Evolutionary conservation across 2,329 filamentous ascomycete genomes (phyloP).

Genomic region (Trichoderma koningii): DNA sequence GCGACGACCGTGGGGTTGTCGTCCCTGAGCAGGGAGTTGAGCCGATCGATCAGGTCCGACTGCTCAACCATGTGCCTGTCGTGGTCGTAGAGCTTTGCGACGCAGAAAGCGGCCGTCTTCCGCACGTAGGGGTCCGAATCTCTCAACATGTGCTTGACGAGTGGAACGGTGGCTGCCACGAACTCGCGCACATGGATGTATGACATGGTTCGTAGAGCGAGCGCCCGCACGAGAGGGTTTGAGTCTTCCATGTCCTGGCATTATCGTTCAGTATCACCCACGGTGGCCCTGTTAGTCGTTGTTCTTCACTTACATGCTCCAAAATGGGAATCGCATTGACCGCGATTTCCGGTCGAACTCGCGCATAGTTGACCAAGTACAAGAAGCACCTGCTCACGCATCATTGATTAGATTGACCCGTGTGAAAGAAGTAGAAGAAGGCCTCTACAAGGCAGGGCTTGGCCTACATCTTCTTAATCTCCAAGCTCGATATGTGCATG

Average conservation of each 20-base stretch:
- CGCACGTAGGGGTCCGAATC: slow-evolving; percentile 94
- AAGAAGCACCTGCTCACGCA: slow-evolving; percentile 78
- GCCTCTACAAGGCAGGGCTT: background rate
- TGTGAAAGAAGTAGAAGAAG: too few species aligned
- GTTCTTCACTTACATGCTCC: slow-evolving; percentile 61
- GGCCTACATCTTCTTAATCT: slow-evolving; percentile 98
- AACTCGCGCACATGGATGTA: slow-evolving; percentile 97
- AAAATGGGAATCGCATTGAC: slow-evolving; percentile 89
- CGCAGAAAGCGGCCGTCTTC: slow-evolving; percentile 94
- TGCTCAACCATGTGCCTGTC: slow-evolving; percentile 86
- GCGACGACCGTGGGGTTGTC: slow-evolving; percentile 98
- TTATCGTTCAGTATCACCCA: slow-evolving; percentile 27
- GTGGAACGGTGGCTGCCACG: slow-evolving; percentile 83
- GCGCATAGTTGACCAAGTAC: slow-evolving; percentile 94
- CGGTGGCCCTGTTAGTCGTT: background rate
- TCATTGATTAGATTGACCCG: background rate
- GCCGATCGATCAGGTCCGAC: slow-evolving; percentile 86
- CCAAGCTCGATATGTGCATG: slow-evolving; percentile 91
- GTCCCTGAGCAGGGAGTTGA: slow-evolving; percentile 88
- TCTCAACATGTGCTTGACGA: slow-evolving; percentile 79
- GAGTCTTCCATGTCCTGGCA: slow-evolving; percentile 87
- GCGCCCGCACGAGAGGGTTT: slow-evolving; percentile 88
- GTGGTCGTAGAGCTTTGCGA: slow-evolving; percentile 97
- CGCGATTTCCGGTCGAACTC: slow-evolving; percentile 91
- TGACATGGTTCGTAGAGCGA: slow-evolving; percentile 92